Evolutionary conservation across 176 grass and related monocot genomes (phyloP).

Genomic region (Poa annua): DNA sequence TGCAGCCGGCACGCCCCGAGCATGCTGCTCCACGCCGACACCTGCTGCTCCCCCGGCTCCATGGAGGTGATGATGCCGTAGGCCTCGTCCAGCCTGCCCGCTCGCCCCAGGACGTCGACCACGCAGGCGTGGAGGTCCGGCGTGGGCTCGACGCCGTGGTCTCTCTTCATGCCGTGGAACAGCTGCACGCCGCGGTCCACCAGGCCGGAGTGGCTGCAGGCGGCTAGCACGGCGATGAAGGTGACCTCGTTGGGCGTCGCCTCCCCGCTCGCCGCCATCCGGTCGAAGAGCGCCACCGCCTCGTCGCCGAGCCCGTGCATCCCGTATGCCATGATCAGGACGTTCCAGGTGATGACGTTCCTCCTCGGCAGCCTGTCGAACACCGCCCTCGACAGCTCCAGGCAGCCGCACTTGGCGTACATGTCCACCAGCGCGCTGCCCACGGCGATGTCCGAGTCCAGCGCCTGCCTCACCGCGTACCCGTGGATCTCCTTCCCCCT

Average conservation of each 20-base stretch:
- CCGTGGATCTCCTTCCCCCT: conserved; percentile 91
- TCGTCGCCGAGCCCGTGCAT: conserved; percentile 82
- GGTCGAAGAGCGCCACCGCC: conserved; percentile 66
- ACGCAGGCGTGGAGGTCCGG: conserved; percentile 80
- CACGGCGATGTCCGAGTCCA: conserved; percentile 70
- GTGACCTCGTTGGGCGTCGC: conserved; percentile 73
- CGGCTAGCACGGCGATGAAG: conserved; percentile 78
- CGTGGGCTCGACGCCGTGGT: conserved; percentile 56
- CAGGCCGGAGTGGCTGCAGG: conserved; percentile 93
- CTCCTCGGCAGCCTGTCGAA: conserved; percentile 68
- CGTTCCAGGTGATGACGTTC: conserved; percentile 97
- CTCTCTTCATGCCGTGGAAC: conserved; percentile 65
- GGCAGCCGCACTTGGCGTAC: conserved; percentile 89
- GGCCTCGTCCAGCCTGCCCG: conserved; percentile 70
- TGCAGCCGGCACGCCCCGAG: conserved; percentile 87
- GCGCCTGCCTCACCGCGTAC: conserved; percentile 59
- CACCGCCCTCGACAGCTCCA: conserved; percentile 54
- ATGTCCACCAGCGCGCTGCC: conserved; percentile 90
- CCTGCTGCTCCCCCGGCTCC: conserved; percentile 54
- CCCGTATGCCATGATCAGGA: conserved; percentile 93
- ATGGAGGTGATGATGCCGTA: conserved; percentile 64
- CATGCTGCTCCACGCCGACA: conserved; percentile 73
- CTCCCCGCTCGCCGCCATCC: conserved; percentile 66
- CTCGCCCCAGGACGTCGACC: conserved; percentile 76
- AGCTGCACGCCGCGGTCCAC: conserved; percentile 63